A percentile compares a stretch with the other conserved stretches of the same genome.
Evolutionary conservation across 1,284 basidiomycete species (phyloP).

Genomic region (Boletus holoroseus): DNA sequence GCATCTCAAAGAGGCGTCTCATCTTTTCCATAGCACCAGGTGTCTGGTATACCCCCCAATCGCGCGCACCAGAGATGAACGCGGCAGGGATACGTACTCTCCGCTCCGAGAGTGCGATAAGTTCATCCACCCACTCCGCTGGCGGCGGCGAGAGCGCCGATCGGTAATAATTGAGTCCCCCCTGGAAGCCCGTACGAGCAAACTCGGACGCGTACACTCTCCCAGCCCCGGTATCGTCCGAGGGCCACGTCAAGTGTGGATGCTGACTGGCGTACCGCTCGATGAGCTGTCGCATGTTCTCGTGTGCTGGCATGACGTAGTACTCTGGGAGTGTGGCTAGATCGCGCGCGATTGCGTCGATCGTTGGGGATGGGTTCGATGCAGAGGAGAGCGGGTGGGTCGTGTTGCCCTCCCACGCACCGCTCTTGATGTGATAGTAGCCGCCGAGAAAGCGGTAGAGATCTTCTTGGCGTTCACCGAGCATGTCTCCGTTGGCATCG

Average conservation of each 20-base stretch:
- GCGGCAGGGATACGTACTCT: constrained; percentile 46
- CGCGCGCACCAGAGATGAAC: constrained; percentile 49
- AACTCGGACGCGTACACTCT: constrained; percentile 47
- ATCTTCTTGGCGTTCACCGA: constrained; percentile 37
- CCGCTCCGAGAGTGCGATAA: constrained; percentile 26
- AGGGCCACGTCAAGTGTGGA: constrained; percentile 42
- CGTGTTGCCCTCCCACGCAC: constrained; percentile 44
- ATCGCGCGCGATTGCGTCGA: constrained; percentile 26
- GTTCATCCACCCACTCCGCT: constrained; percentile 12
- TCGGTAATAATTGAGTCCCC: constrained; percentile 54
- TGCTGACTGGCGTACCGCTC: constrained; percentile 22
- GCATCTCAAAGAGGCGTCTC: constrained; percentile 30
- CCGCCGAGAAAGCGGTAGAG: constrained; percentile 49
- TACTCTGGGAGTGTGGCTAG: constrained; percentile 51
- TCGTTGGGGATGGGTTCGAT: constrained; percentile 16
- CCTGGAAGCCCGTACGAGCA: constrained; percentile 54
- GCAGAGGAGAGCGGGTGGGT: constrained; percentile 37
- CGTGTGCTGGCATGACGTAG: constrained; percentile 53
- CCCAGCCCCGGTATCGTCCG: constrained; percentile 41
- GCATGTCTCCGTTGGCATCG: constrained; percentile 45
- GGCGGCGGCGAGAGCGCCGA: constrained; percentile 31
- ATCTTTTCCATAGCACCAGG: constrained; percentile 48
- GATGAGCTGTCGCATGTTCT: constrained; percentile 50
- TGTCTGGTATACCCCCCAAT: constrained; percentile 56
- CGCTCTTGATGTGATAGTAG: constrained; percentile 59